Conservation (phyloP, 1,139 yeast genomes). For the Saccharomycopsis hybrid region DNA sequence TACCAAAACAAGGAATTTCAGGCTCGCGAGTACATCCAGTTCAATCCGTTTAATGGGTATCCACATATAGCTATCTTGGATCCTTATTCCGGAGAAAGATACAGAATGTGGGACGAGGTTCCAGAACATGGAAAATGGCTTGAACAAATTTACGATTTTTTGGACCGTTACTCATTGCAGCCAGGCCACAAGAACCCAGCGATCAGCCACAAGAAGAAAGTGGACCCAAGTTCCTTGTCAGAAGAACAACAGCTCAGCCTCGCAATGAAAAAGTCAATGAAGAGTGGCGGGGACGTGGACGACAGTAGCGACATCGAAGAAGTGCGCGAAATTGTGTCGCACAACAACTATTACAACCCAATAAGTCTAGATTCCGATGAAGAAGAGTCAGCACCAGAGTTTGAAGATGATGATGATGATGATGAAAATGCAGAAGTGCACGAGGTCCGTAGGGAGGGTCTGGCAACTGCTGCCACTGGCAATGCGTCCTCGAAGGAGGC, state of each 20-base stretch:
- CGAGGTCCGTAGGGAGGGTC: too few relatives aligned
- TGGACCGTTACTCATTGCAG: constrained; percentile 58
- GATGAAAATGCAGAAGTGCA: too few relatives aligned
- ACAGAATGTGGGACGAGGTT: constrained; percentile 51
- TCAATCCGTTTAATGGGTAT: constrained; percentile 51
- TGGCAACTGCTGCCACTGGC: too few relatives aligned
- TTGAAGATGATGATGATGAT: constrained; percentile 20
- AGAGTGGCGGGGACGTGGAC: constrained; percentile 27
- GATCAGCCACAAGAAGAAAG: constrained; percentile 44
- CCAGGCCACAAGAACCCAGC: constrained; percentile 66
- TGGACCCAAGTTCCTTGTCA: constrained; percentile 58
- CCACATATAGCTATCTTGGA: constrained; percentile 93
- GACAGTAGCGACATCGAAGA: constrained; percentile 18
- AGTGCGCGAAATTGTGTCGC: constrained; percentile 22
- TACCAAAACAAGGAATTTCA: constrained; percentile 71
- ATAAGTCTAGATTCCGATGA: constrained; percentile 23
- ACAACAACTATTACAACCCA: constrained; percentile 21
- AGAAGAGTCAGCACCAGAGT: constrained; percentile 22
- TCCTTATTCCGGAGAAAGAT: constrained; percentile 91
- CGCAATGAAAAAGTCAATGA: constrained; percentile 66
- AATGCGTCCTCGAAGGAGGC: too few relatives aligned
- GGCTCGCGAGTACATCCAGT: constrained; percentile 64
- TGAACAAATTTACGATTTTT: constrained; percentile 51
- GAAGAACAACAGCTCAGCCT: constrained; percentile 83
- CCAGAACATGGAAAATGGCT: constrained; percentile 55